phyloP scores from a whole-genome alignment of 495 filamentous ascomycete species.

The Tuber microsphaerosporum region DNA sequence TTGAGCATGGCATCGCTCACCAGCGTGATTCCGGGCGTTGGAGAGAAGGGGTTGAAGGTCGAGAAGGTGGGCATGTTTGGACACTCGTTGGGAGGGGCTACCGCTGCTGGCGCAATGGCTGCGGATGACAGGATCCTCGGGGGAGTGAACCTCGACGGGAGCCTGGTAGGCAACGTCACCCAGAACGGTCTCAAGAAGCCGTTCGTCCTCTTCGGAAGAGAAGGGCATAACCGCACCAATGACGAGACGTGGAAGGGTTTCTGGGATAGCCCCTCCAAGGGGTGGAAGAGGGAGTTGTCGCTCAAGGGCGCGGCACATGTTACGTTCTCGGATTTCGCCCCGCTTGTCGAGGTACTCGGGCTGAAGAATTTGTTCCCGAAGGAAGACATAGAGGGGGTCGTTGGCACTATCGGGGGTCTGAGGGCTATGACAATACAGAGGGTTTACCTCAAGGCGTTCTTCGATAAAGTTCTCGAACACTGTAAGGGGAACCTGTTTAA shows the following conservation, averaged over 20 bases:
- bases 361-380: slow-evolving; percentile 20
- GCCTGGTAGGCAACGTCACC: slow-evolving; percentile 39
- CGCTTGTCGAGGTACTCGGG: slow-evolving; percentile 26
- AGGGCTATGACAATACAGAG: slow-evolving; percentile 30
- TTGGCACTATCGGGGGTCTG: slow-evolving; percentile 35
- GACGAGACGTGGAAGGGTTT: slow-evolving; percentile 39
- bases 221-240: slow-evolving; percentile 25
- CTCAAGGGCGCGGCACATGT: slow-evolving; percentile 24
- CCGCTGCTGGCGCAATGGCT: slow-evolving; percentile 45
- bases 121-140: slow-evolving; percentile 45
- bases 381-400: slow-evolving; percentile 16
- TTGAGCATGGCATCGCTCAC: slow-evolving; percentile 28
- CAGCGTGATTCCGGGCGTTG: slow-evolving; percentile 19
- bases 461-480: slow-evolving; percentile 37
- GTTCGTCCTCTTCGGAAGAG: slow-evolving; percentile 41
- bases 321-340: slow-evolving; percentile 43
- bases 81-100: slow-evolving; percentile 53
- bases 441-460: slow-evolving; percentile 41
- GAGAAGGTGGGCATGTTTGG: slow-evolving; percentile 46
- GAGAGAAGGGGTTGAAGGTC: slow-evolving; percentile 23
- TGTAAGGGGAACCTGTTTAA: slow-evolving; percentile 19
- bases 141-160: slow-evolving; percentile 50
- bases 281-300: slow-evolving; percentile 35
- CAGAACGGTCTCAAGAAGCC: slow-evolving; percentile 28
- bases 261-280: slow-evolving; percentile 36